These are phyloP conservation scores for Pestalotiopsis sp. DNA, from an alignment of 2,329 filamentous ascomycete species.

Conservation along the genomic window DNA sequence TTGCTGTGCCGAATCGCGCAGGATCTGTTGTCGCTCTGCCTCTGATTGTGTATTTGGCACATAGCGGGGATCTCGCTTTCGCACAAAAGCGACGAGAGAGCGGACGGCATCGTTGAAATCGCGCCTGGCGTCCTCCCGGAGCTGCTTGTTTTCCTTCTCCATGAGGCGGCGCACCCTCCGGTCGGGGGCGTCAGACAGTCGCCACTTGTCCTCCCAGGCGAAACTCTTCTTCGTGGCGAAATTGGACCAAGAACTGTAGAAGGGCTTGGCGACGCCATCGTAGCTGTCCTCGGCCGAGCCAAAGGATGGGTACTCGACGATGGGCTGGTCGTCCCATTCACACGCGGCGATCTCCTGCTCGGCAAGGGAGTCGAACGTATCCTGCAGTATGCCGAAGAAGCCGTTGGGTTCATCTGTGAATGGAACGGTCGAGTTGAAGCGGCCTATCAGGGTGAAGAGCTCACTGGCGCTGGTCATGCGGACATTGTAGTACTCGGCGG, in stretches of 20 bases:
- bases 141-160: constrained; percentile 92
- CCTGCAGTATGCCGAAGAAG: constrained; percentile 80
- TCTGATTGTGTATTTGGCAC: constrained; percentile 76
- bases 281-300: constrained; percentile 76
- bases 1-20: constrained; percentile 78
- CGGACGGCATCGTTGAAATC: constrained; percentile 94
- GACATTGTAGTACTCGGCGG: constrained; percentile 68
- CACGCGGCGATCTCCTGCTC: constrained; percentile 78
- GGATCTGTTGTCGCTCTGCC: constrained; percentile 74
- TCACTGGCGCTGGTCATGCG: constrained; percentile 80
- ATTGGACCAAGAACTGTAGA: constrained; percentile 79
- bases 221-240: constrained; percentile 88
- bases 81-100: constrained; percentile 83
- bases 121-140: constrained; percentile 78
- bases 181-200: constrained; percentile 84
- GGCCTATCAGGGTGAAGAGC: constrained; percentile 75
- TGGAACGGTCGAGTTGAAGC: constrained; percentile 76
- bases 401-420: constrained; percentile 80
- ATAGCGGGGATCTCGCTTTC: constrained; percentile 89
- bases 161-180: constrained; percentile 79
- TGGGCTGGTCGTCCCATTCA: constrained; percentile 64
- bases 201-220: constrained; percentile 85
- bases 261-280: constrained; percentile 75
- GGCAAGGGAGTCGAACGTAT: constrained; percentile 79
- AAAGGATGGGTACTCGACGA: constrained; percentile 77